Percentiles rank a stretch among this genome's conserved stretches.
Conservation (phyloP, 176 grass and related monocot species). For the barley (Hordeum vulgare) region DNA sequence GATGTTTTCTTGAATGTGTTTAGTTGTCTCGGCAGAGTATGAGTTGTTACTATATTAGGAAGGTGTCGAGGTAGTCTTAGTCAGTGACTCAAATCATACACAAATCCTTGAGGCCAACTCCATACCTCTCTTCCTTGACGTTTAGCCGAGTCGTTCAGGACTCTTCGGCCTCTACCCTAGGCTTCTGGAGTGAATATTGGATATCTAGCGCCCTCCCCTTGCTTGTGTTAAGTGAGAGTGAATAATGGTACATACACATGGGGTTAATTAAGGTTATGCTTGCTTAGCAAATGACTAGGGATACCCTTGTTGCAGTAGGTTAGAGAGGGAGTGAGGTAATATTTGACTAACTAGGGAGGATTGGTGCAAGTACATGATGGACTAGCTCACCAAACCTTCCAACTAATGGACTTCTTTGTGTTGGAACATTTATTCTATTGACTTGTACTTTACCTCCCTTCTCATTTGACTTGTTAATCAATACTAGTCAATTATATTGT, state of each 20-base stretch:
- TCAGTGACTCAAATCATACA: not conserved
- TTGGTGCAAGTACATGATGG: not conserved
- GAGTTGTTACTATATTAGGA: not conserved
- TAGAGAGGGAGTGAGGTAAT: not conserved
- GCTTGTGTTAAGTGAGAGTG: not conserved
- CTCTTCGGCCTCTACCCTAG: not conserved
- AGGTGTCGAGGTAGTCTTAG: not conserved
- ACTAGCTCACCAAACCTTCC: too few relatives aligned
- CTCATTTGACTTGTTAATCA: too few relatives aligned
- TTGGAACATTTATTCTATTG: too few relatives aligned
- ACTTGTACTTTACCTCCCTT: too few relatives aligned
- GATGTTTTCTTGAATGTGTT: not conserved
- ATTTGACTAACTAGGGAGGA: not conserved
- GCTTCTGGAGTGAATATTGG: not conserved
- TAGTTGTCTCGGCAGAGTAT: accelerated
- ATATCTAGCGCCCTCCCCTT: not conserved
- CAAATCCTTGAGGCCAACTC: not conserved
- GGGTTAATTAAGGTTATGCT: not conserved
- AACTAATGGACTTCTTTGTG: too few relatives aligned
- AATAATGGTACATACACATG: not conserved
- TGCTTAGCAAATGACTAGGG: not conserved
- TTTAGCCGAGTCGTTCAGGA: not conserved
- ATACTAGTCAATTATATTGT: too few relatives aligned
- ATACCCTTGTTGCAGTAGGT: not conserved
- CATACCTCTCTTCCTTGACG: not conserved